Evolutionary conservation across 352 stramenopile species (phyloP), one percentile per base, ranked within the genome.

Genomic region (Phytopythium sindhum): DNA sequence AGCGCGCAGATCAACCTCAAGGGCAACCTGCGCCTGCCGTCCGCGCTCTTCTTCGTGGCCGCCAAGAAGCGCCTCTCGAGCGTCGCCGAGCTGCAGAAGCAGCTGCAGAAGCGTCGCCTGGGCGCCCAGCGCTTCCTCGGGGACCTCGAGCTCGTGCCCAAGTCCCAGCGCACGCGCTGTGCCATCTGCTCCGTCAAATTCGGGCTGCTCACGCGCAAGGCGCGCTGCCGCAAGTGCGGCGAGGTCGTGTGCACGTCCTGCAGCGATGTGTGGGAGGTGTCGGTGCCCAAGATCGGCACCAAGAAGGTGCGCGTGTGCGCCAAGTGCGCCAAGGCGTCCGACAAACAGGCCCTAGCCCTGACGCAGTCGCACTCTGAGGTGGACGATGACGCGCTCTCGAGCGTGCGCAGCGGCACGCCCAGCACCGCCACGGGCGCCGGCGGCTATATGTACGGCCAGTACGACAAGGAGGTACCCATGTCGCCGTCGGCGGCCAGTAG

Each of bases 211-310:
- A 78, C 68, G n/a, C 76, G 77, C 3, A 93, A 93, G 57, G 56
- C 71, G 10, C 74, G 76, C 24, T 93, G 84, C 61, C 79, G 81
- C 61, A 86, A 82, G 62, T 93, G 84, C 54, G 84, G 84, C 23
- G 80, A 93, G 75, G 84, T 93, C 28, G 77, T 91, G 21, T 93
- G 84, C 57, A 47, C 70, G 11, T 77, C 76, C 24, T 92, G 84
- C 61, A 86, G 72, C 44, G 81, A 73, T n/a, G 69, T 77, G 23
- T 90, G 69, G 69, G 75, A 84, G 42, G 71, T 91, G 19, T 65
- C 69, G 33, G 72, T 88, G 33, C 61, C 80, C 5, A 80, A 74
- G 19, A 63, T 73, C 19, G 82, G 80, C 19, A 57, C 69, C 48
- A 69, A 80, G 52, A 80, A 81, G 64, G 73, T 91, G 12, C 82